Base-by-base conservation (phyloP, 2,329 filamentous ascomycete genomes). In the Xylaria sp. region DNA sequence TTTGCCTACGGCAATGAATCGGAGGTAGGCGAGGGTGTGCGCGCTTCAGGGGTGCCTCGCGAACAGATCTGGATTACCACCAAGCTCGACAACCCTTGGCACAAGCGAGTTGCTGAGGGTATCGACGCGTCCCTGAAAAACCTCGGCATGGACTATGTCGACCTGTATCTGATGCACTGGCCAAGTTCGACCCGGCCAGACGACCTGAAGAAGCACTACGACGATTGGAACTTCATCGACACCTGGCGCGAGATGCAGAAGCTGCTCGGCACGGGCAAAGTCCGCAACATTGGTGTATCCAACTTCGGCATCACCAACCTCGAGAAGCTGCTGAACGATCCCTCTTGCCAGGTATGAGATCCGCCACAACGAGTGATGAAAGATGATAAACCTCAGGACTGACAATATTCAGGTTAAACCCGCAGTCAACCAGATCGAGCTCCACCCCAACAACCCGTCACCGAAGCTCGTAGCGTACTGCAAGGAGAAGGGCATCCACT, bases 221-320 rank as follows among this genome's bases (percentile, higher is more conserved):
- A 88, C 39, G 92, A 94, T 83, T 95, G 93, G 92, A 87, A 93
- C 83, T 95, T 92, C 81, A 85, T 92, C 75, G 90, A 96, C 81
- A 96, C 93, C 31, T 97, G 87, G 88, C 83, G 85, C 69, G 90
- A 90, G 83, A 84, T 92, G 85, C 89, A 92, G 82, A 91, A 91
- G 84, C 84, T 93, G 56, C 82, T 89, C 28, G 87, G 81, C 12
- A 89, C 87, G 54, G 90, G 90, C 79, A 92, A 93, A 81, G 92
- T 92, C 61, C 88, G 86, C 81, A 93, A 93, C 84, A 94, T 95
- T 78, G 93, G 93, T 75, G 91, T 96, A 66, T 94, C 92, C 81
- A 97, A 97, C 86, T 96, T 97, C 80, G 91, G 87, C 72, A 93
- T 94, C 79, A 88, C 84, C 80, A 92, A 96, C 82, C 84, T 96